Conservation (phyloP, 352 stramenopile genomes). For the Phytophthora sansomeana region DNA sequence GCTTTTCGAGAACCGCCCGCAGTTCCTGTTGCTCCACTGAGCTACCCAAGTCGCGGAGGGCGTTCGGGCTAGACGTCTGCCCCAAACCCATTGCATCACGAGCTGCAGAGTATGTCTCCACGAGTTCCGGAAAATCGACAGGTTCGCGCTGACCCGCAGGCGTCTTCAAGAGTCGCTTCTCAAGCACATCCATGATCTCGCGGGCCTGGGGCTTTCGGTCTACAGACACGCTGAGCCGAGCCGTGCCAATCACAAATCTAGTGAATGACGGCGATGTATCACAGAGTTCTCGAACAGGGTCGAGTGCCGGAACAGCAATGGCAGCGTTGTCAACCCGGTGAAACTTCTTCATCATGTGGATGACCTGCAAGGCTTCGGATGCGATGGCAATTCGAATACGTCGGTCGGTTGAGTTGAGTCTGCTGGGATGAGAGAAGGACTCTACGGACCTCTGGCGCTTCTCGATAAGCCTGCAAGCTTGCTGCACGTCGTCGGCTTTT, state of each 20-base stretch:
- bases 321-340: constrained; percentile 30
- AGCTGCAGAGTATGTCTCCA: constrained; percentile 19
- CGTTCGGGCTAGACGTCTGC: neutral
- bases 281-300: constrained; percentile 22
- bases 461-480: constrained; percentile 18
- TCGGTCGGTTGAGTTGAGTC: constrained; percentile 18
- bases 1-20: too few species aligned
- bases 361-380: constrained; percentile 6
- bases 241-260: constrained; percentile 30
- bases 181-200: constrained; percentile 35
- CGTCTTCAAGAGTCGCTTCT: constrained; percentile 35
- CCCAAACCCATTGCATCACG: constrained; percentile 23
- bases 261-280: constrained; percentile 12
- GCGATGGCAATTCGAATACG: constrained; percentile 4
- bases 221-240: constrained; percentile 21
- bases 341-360: constrained; percentile 44
- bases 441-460: constrained; percentile 7
- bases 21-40: neutral
- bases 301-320: constrained; percentile 3
- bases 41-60: constrained; percentile 2
- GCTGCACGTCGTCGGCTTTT: constrained; percentile 25
- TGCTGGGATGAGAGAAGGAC: constrained; percentile 11
- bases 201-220: constrained; percentile 22
- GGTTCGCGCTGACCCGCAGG: constrained; percentile 10
- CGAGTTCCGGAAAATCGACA: constrained; percentile 11